These are phyloP conservation scores for Paramyrothecium sp. DNA, from an alignment of 2,329 filamentous ascomycete genomes.

Conservation along the genomic window DNA sequence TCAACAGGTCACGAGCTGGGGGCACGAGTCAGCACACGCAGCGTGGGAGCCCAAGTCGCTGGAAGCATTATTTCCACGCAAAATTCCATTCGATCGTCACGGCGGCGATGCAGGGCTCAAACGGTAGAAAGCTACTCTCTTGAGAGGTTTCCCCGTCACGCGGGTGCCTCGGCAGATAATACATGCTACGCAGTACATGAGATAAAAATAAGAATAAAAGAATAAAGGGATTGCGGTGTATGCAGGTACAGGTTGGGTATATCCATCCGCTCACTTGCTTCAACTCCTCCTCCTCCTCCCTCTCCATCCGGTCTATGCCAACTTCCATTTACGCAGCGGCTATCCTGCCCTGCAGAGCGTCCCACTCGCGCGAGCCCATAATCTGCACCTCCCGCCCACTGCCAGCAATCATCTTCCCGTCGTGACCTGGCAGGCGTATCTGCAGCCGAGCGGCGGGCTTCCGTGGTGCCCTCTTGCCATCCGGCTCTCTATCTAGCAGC, in stretches of 20 bases:
- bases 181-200: not conserved
- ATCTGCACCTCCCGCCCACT: slow-evolving; percentile 44
- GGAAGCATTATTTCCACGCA: too few relatives aligned
- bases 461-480: slow-evolving; percentile 22
- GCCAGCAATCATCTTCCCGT: slow-evolving; percentile 42
- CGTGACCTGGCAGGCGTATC: slow-evolving; percentile 45
- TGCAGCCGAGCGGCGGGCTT: slow-evolving; percentile 42
- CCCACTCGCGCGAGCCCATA: slow-evolving; percentile 55
- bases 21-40: too few relatives aligned
- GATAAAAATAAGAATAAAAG: not conserved
- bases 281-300: not conserved
- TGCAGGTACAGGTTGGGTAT: not conserved
- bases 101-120: too few relatives aligned
- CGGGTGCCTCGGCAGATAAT: not conserved
- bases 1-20: too few relatives aligned
- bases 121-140: too few relatives aligned
- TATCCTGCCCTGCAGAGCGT: slow-evolving; percentile 44
- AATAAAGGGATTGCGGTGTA: not conserved
- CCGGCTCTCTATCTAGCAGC: slow-evolving; percentile 17
- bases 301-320: slow-evolving; percentile 9
- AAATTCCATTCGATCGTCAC: too few relatives aligned
- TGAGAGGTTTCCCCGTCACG: too few relatives aligned
- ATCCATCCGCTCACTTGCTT: slow-evolving; percentile 5
- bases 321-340: slow-evolving; percentile 25
- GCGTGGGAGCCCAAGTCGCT: too few relatives aligned